Evolutionary conservation across 2,329 filamentous ascomycete genomes (phyloP), one percentile per base, ranked within the genome.

Genomic region (Cercospora zeina): DNA sequence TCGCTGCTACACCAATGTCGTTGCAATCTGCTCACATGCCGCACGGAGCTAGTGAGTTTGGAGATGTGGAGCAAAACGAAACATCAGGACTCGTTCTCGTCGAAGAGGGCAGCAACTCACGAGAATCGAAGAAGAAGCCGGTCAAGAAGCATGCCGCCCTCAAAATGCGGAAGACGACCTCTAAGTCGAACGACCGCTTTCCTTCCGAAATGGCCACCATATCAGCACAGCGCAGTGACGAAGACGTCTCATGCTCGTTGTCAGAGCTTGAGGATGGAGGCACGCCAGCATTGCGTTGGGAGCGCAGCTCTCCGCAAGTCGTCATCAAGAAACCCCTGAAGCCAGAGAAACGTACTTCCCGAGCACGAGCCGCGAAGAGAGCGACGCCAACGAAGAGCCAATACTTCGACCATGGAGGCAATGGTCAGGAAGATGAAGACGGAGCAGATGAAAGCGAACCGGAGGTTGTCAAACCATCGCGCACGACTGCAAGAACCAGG

Each of bases 11-110:
- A 30, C 71, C 68, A 11, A 64, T 68, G 55, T 73, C 68, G 11
- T 62, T 72, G 13, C 68, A 72, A 37, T 64, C 65, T 33, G 54
- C 68, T 58, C 65, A 72, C 62, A 65, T 66, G 27, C 50, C 58
- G 1, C 51, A 37, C 11, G 60, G 27, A 10, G 34, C 14, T 49
- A 37, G 27, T n/a, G 54, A 49, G 8, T 58, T 50, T 19, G 64
- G 61, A 5, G 50, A 54, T 3, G 61, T 51, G 27, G 63, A 65
- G 2, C 65, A 62, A 9, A 42, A 62, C 9, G 39, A 62, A 51
- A 49, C 39, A 47, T 70, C 75, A 73, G 14, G 74, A 73, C 1
- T 78, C 77, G 55, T 58, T 78, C 19, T 42, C 24, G 42, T 59
- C n/a, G 39, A 58, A 14, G 27, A 30, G 8, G n/a, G 19, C 2